Percentiles rank a stretch among this genome's conserved stretches.
These are phyloP conservation scores for Escovopsis sp. DNA, from an alignment of 2,329 filamentous ascomycete species.

Conservation along the genomic window DNA sequence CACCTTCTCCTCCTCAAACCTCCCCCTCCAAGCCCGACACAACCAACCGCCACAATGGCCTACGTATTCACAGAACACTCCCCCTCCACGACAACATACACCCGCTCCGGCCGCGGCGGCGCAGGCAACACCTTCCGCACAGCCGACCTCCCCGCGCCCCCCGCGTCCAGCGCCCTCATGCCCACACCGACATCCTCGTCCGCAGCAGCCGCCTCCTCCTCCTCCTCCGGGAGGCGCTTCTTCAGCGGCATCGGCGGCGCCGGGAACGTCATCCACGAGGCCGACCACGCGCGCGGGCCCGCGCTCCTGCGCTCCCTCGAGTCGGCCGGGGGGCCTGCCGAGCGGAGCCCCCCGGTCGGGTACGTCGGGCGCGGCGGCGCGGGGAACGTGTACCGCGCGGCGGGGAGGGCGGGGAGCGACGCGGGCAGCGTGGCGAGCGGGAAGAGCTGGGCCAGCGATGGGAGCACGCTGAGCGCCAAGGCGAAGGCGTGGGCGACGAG, in stretches of 20 bases:
- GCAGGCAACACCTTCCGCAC: conserved; percentile 41
- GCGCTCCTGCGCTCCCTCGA: conserved; percentile 29
- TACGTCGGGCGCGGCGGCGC: conserved; percentile 53
- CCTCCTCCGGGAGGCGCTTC: conserved; percentile 33
- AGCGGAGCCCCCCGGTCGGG: conserved; percentile 32
- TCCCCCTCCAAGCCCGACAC: too few relatives aligned
- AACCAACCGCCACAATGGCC: conserved; percentile 13
- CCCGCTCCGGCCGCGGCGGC: conserved; percentile 40
- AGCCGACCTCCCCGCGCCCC: conserved; percentile 23
- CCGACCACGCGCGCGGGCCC: conserved; percentile 12
- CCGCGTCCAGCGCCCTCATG: conserved; percentile 30
- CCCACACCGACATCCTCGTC: conserved; percentile 21
- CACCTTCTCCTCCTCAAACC: too few relatives aligned
- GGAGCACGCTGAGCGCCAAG: conserved; percentile 22
- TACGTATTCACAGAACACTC: conserved; percentile 20
- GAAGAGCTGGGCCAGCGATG: conserved; percentile 19
- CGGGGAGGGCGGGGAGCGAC: conserved; percentile 10
- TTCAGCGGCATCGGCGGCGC: conserved; percentile 53
- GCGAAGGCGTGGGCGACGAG: conserved; percentile 19
- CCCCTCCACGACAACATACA: conserved; percentile 19
- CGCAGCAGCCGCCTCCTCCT: conserved; percentile 29
- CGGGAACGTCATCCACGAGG: conserved; percentile 41
- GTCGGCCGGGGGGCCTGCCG: conserved; percentile 17
- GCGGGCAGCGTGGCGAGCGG: conserved; percentile 11
- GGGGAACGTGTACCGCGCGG: conserved; percentile 33